Evolutionary conservation across 140 eudicot genomes (phyloP), one percentile per base, ranked within the genome.

Genomic region (Erigeron philadelphicus): DNA sequence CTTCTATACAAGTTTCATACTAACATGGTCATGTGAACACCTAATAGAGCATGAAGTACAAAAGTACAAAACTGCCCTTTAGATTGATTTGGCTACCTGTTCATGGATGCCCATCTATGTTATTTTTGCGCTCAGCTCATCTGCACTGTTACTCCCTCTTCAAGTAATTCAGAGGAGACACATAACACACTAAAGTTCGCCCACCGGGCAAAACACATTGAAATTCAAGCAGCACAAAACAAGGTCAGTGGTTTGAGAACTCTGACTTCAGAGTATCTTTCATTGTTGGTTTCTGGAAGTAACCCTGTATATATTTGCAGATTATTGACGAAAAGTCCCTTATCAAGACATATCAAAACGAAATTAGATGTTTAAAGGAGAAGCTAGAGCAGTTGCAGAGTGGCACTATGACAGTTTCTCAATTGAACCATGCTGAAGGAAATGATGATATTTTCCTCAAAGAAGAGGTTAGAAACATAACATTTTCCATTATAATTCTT

Each of bases 181-280:
- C 97, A 88, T 66, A 91, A 88, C 80, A 91, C 97, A 35, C 69
- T 91, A 73, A 91, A 91, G 77, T 91, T 91, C 79, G 97, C 97
- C 6, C 96, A 91, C 74, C 96, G 97, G 53, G 95, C 97, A 72
- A 91, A 91, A 76, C 96, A 81, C 74, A 84, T 91, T 78, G 98
- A 91, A 81, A 86, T 91, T 75, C 92, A 82, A 69, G 96, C 98
- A 46, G 87, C 96, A 75, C 98, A 88, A 77, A 91, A 88, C 86
- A 91, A 91, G 90, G 98, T 82, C 71, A 41, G 64, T 47, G 19
- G 53, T 17, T 50, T 48, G 19, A 57, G 23, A 19, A 47, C 19
- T 63, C 41, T 7, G 48, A 56, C 47, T 64, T 45, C 8, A 54
- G 17, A 44, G 9, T 67, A 21, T 48, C 67, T 35, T 17, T 72